phyloP scores from a whole-genome alignment of 495 filamentous ascomycete species.

The Neurospora sp. region DNA sequence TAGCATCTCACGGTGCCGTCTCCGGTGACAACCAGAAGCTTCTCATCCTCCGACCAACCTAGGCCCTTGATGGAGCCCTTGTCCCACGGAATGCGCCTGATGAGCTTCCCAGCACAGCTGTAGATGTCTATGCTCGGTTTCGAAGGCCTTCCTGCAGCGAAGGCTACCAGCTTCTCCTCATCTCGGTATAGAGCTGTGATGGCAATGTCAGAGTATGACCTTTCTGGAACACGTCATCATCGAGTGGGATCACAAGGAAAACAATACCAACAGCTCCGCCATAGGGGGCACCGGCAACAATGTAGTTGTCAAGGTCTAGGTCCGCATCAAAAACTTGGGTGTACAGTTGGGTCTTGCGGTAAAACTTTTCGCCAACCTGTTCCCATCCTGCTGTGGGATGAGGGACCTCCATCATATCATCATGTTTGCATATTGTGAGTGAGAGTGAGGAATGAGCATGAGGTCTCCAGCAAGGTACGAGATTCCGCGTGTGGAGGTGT shows the following conservation, averaged over 20 bases:
- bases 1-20: slow-evolving; percentile 91
- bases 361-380: slow-evolving; percentile 81
- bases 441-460: slow-evolving; percentile 70
- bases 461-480: slow-evolving; percentile 51
- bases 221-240: not conserved
- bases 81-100: slow-evolving; percentile 68
- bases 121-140: slow-evolving; percentile 91
- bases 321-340: slow-evolving; percentile 85
- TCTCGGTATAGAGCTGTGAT: slow-evolving; percentile 75
- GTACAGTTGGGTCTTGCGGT: slow-evolving; percentile 88
- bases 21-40: slow-evolving; percentile 74
- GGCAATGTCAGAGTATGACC: not conserved
- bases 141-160: slow-evolving; percentile 56
- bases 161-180: slow-evolving; percentile 70
- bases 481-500: not conserved
- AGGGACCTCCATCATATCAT: slow-evolving; percentile 34
- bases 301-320: slow-evolving; percentile 89
- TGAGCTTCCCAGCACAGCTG: slow-evolving; percentile 78
- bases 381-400: slow-evolving; percentile 89
- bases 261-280: slow-evolving; percentile 76
- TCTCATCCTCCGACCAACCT: slow-evolving; percentile 96
- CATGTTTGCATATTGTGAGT: slow-evolving; percentile 40
- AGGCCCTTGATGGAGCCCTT: slow-evolving; percentile 80
- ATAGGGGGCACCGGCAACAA: slow-evolving; percentile 87
- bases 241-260: not conserved